Conservation (phyloP, 2,329 filamentous ascomycete species). For the Dothiorella sarmentorum region DNA sequence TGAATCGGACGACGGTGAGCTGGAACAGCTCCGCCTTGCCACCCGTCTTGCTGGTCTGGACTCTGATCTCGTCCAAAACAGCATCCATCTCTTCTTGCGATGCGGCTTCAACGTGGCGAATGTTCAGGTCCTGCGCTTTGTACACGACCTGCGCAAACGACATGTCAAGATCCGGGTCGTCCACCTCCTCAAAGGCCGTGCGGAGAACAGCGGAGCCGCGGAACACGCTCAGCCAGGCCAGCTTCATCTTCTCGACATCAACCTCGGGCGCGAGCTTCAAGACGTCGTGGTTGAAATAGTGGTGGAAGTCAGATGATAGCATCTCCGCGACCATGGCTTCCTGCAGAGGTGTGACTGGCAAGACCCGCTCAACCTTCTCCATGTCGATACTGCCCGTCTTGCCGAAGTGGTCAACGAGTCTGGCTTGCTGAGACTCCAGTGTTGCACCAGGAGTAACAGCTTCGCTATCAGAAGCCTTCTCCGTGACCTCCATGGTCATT, state of each 20-base stretch:
- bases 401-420: slow-evolving; percentile 41
- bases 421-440: slow-evolving; percentile 24
- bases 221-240: slow-evolving; percentile 62
- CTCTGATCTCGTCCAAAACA: slow-evolving; percentile 32
- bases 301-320: slow-evolving; percentile 66
- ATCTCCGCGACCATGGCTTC: slow-evolving; percentile 84
- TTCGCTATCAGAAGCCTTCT: background rate
- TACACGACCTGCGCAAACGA: slow-evolving; percentile 57
- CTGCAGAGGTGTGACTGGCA: slow-evolving; percentile 79
- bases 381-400: slow-evolving; percentile 30
- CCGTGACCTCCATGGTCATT: slow-evolving; percentile 46
- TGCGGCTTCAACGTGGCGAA: slow-evolving; percentile 28
- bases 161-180: slow-evolving; percentile 54
- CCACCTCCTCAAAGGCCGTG: slow-evolving; percentile 67
- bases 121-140: slow-evolving; percentile 31
- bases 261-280: slow-evolving; percentile 56
- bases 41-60: slow-evolving; percentile 30
- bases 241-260: slow-evolving; percentile 55
- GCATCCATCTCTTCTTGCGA: slow-evolving; percentile 29
- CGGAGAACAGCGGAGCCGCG: slow-evolving; percentile 66
- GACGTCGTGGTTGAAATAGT: slow-evolving; percentile 85
- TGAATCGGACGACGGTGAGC: slow-evolving; percentile 38
- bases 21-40: slow-evolving; percentile 28
- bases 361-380: slow-evolving; percentile 52
- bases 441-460: slow-evolving; percentile 19